Percentiles rank a stretch among this genome's conserved stretches.
Conservation (phyloP, 164 flowering plant genomes). For the Magnolia sinica region DNA sequence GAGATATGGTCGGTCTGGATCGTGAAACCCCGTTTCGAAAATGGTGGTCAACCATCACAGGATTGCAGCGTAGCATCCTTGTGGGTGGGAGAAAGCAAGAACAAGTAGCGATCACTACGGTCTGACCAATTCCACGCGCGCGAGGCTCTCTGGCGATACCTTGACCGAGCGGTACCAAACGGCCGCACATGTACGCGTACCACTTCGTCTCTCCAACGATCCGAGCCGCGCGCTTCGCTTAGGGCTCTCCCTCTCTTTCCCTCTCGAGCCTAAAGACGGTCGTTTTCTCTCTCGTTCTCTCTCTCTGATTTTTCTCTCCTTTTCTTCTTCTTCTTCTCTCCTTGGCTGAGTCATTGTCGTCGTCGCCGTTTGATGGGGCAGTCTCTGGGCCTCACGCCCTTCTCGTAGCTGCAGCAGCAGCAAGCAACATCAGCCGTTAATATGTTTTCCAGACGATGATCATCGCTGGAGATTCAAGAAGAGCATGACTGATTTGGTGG, state of each 20-base stretch:
- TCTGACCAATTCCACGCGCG: too few species aligned
- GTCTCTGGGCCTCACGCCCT: neutral
- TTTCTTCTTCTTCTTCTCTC: neutral
- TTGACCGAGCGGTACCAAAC: too few species aligned
- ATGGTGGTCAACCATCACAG: too few species aligned
- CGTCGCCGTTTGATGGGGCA: too few species aligned
- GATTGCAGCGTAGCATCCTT: too few species aligned
- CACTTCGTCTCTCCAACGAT: neutral
- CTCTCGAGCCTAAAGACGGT: neutral
- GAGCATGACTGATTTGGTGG: slow-evolving; percentile 77
- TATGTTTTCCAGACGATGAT: neutral
- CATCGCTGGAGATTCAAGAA: neutral
- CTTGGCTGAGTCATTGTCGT: neutral
- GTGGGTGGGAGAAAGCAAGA: too few species aligned
- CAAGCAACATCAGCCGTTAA: neutral
- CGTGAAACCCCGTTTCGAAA: too few species aligned
- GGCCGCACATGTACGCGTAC: neutral
- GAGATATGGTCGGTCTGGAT: too few species aligned
- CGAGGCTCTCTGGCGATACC: too few species aligned
- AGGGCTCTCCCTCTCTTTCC: neutral
- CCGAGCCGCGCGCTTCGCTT: slow-evolving; percentile 4
- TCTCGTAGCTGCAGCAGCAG: neutral
- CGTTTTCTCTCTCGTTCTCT: neutral
- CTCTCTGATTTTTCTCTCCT: neutral
- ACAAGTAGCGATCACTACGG: too few species aligned